Percentiles rank a stretch among this genome's conserved stretches.
Evolutionary conservation across 768 basidiomycete genomes (phyloP).

Genomic region (Lactarius hengduanensis): DNA sequence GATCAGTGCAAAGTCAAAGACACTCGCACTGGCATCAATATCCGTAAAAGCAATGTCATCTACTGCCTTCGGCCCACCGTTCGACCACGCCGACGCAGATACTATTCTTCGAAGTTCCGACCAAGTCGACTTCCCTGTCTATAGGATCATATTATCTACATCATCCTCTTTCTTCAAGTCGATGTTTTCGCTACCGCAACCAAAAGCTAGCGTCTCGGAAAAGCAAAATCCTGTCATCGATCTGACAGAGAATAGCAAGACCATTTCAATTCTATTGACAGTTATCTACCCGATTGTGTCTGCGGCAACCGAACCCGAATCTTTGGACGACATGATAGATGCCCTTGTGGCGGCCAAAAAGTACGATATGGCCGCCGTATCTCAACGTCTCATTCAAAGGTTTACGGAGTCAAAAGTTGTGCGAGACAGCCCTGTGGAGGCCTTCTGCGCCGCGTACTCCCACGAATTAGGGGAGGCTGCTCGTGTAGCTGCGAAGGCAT

Average conservation of each 20-base stretch:
- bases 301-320: not conserved
- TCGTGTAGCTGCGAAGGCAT: slow-evolving; percentile 14
- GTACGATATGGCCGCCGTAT: not conserved
- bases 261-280: not conserved
- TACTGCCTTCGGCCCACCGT: not conserved
- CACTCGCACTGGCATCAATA: too few species aligned
- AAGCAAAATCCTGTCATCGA: not conserved
- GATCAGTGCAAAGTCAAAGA: too few species aligned
- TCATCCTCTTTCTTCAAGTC: slow-evolving; percentile 16
- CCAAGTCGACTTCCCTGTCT: slow-evolving; percentile 11
- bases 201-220: not conserved
- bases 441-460: not conserved
- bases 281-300: not conserved
- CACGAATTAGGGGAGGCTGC: not conserved
- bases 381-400: not conserved
- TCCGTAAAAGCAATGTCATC: not conserved
- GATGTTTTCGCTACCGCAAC: slow-evolving; percentile 2
- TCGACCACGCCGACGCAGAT: not conserved
- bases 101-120: slow-evolving; percentile 15
- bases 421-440: not conserved
- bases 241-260: not conserved
- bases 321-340: not conserved
- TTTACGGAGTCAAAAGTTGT: not conserved
- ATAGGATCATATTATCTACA: slow-evolving; percentile 10
- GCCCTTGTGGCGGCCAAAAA: not conserved